Base-by-base conservation (phyloP, 75 land plant genomes). In the Cryptomeria japonica region DNA sequence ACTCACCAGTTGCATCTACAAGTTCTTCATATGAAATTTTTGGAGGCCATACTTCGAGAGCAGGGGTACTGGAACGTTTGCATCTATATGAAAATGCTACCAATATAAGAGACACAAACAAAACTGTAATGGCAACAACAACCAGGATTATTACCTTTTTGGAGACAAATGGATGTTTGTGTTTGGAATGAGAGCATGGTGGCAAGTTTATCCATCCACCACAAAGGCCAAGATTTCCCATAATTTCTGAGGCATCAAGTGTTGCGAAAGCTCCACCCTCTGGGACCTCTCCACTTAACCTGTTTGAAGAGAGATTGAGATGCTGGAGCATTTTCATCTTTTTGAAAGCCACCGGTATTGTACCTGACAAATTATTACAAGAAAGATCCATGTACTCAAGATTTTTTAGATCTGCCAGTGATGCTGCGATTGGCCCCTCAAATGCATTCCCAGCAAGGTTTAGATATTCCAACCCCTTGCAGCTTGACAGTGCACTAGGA, bases 351-450 rank as follows among this genome's bases (percentile, higher is more conserved):
- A 12, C 39, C 8, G 92, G 91, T n/a, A 91, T 89, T 22, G 88
- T 78, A 36, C 92, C 91, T 37, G 18, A 70, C 61, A 91, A 88
- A 11, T 68, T 28, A 53, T 89, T 91, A 25, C 88, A 84, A 0
- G 92, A 91, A 38, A 91, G 86, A 90, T 91, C 92, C n/a, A 89
- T 51, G 5, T 49, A 42, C 22, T 32, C 70, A 46, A 91, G 92
- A 85, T 83, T 91, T 49, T 51, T 36, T 46, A 88, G 88, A 22
- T 90, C 41, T 18, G 90, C 89, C 15, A 90, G 90, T n/a, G 75
- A 58, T 19, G 31, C 49, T 11, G 90, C 88, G n/a, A 89, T 89
- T 14, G 32, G 18, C 28, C 90, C 88, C 51, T 64, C 64, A 51
- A 84, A 8, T 46, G 36, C 32, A 42, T 84, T 84, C 47, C 14